Base-by-base conservation (phyloP, 495 filamentous ascomycete species). In the Staphylotrichum longicolle region DNA sequence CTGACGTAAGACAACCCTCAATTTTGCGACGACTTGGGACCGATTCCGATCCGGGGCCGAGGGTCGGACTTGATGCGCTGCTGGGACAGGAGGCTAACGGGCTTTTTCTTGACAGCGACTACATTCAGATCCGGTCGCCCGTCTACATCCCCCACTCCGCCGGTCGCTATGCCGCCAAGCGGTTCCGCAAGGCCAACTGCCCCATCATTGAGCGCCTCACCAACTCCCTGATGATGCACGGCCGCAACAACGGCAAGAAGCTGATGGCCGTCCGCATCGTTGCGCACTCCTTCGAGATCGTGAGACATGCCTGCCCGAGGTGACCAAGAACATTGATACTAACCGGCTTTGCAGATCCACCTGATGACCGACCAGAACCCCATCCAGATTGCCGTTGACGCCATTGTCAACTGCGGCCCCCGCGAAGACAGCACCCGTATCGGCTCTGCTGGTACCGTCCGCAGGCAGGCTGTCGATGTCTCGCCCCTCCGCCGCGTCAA, bases 171-270 rank as follows among this genome's bases (percentile, higher is more conserved):
- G 94, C 94, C 76, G 87, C 88, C 80, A 99, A 99, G 90, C 89
- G 94, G 71, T 99, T 99, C 91, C 88, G 94, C 83, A 99, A 99
- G 87, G 93, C 95, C 75, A 93, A 98, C 87, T 98, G 94, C 88
- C 94, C 94, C 69, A 98, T 99, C 86, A 96, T 99, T 72, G 94
- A 99, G 89, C 93, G 94, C 77, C 88, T 99, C 63, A 98, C 95
- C 83, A 99, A 99, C 87, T 98, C 94, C 33, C 87, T 99, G 70
- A 99, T 99, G 94, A 98, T 98, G 95, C 96, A 99, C 86, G 94
- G 94, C 76, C 95, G 94, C 81, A 99, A 99, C 88, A 98, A 96
- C 90, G 94, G 94, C 81, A 99, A 99, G 89, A 99, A 99, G 91
- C 88, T 98, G 67, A 96, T 95, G 91, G 95, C 94, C 75, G 92